Percentiles rank a stretch among this genome's conserved stretches.
These are phyloP conservation scores for Lenwebbia sp. DNA, from an alignment of 345 rosid genomes.

Conservation along the genomic window DNA sequence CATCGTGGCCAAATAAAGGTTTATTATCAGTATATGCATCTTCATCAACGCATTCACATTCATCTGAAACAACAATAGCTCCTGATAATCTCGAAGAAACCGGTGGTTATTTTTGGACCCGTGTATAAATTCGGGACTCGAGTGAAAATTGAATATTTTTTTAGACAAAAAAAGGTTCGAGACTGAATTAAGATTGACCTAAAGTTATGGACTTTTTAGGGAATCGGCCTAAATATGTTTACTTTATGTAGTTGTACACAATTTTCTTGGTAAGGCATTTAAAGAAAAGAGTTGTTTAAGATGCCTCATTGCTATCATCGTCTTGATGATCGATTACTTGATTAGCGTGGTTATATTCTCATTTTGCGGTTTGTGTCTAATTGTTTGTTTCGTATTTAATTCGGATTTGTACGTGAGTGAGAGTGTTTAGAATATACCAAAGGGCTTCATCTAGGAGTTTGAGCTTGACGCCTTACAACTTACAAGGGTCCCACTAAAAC, in stretches of 20 bases:
- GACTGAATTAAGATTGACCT: no score
- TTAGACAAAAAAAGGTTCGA: no score
- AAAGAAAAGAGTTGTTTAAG: neutral
- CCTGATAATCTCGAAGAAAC: no score
- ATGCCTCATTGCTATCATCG: neutral
- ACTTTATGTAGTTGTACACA: neutral
- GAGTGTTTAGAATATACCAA: neutral
- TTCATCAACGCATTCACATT: no score
- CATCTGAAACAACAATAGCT: no score
- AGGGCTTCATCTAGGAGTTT: neutral
- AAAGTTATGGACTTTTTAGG: no score
- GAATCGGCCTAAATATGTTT: no score
- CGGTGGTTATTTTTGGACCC: no score
- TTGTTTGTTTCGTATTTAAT: neutral
- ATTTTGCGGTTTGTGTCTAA: neutral
- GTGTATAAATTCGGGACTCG: no score
- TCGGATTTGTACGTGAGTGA: neutral
- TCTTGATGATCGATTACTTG: neutral
- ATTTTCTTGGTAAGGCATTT: neutral
- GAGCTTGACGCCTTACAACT: neutral
- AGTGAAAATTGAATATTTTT: no score
- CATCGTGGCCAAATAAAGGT: no score
- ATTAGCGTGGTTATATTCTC: neutral
- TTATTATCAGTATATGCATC: no score
- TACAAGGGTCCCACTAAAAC: neutral